Evolutionary conservation across 208 protist species (phyloP), one percentile per base, ranked within the genome.

Genomic region (Crithidia sp.): DNA sequence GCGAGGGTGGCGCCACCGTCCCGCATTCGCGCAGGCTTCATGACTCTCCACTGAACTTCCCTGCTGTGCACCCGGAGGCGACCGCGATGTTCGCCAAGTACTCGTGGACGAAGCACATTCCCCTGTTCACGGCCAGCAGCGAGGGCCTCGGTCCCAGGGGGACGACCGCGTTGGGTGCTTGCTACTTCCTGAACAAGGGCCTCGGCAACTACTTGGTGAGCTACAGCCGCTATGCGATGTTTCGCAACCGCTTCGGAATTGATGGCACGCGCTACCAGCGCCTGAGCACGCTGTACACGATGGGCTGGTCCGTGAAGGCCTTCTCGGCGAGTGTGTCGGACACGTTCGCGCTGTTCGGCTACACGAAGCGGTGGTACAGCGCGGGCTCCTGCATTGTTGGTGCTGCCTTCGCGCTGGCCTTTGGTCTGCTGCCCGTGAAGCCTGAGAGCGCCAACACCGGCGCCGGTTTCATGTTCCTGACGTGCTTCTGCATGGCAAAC

Each of bases 291-390:
- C 60, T 93, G 14, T 56, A 66, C 28, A 74, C 70, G 7, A 74
- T 95, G 77, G 90, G 82, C 7, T 90, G 76, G 63, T 86, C 87
- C 5, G 71, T 90, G 39, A 95, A 93, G 69, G 77, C 87, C 41
- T 72, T 91, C 55, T 73, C 74, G 4, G 87, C 83, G 41, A 74
- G 84, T 54, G 40, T 86, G 14, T 86, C 80, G 39, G 90, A 92
- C 56, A 75, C 76, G 40, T 78, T 92, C 43, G 67, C 82, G 9
- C 67, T 90, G 44, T 80, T 88, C 28, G 79, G 84, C 40, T 94
- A 90, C 76, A 83, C 79, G 41, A 91, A 90, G 83, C 81, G 84
- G 10, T 94, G 84, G 84, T 86, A 85, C 81, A 65, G 83, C 47
- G 61, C 74, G 17, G 52, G 76, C 7, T 92, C 87, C 5, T 83